Evolutionary conservation across 2,329 filamentous ascomycete genomes (phyloP), one percentile per base, ranked within the genome.

Genomic region (Teratosphaeriaceae sp.): DNA sequence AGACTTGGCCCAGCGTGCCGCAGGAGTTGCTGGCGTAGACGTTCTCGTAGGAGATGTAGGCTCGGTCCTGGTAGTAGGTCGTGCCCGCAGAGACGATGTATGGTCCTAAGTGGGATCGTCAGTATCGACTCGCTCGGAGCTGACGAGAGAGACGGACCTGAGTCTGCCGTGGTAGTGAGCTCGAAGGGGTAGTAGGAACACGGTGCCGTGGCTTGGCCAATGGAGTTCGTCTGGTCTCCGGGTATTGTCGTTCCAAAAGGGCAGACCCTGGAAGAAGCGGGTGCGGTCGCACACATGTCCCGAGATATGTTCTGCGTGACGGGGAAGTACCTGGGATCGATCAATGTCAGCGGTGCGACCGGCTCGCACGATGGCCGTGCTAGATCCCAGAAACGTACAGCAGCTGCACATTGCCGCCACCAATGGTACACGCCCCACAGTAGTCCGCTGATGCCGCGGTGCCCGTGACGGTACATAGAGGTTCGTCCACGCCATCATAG

Each of bases 31-130:
- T 11, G 20, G 37, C 37, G 18, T 26, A 39, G 18, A 22, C 37
- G 13, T 19, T 39, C 9, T 24, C 8, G 21, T 26, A 24, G 23
- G 21, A 26, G 37, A 39, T 24, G 23, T 39, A 39, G 9, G 37
- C 37, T 12, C 37, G 37, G 16, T 39, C 27, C 23, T 39, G 6
- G 18, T 39, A 39, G 37, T 26, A 39, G 13, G 37, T 39, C 5
- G 23, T 26, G 9, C 37, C 37, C 9, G 20, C 37, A 16, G 37
- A 39, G 23, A 39, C 37, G 6, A 39, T 19, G n/a, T 9, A 39
- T 5, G 21, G 23, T 5, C 37, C 30, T 34, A 11, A 8, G 12
- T n/a, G 15, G 30, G 15, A n/a, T 7, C 16, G 30, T 34, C 7
- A 34, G 30, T 18, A 18, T 11, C 8, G 7, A 18, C 12, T 34